Conservation (phyloP, 805 yeast species). For the Kazachstania kunashirensis region DNA sequence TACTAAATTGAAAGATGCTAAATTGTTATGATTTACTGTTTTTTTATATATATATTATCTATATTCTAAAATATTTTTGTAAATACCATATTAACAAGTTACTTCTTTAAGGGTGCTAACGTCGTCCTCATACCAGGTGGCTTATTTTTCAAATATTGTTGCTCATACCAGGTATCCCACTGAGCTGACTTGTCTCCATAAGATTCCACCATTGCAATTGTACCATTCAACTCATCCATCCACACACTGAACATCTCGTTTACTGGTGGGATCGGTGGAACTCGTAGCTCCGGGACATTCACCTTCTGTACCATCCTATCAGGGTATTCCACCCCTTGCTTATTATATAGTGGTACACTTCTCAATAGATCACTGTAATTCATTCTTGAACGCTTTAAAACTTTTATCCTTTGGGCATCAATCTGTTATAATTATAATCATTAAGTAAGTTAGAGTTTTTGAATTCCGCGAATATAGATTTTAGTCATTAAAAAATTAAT, state of each 20-base stretch:
- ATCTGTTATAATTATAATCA: no score
- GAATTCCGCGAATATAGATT: no score
- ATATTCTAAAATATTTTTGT: not conserved
- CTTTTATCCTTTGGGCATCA: no score
- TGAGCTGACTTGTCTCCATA: conserved; percentile 9
- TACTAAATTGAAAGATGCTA: conserved; percentile 62
- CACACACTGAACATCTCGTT: conserved; percentile 23
- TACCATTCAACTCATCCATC: conserved; percentile 15
- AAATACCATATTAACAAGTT: conserved; percentile 1
- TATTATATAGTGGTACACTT: conserved; percentile 18
- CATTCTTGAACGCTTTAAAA: not conserved
- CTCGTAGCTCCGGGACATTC: conserved; percentile 11
- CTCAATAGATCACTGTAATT: conserved; percentile 11
- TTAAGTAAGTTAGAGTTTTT: no score
- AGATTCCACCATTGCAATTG: conserved; percentile 5
- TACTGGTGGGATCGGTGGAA: conserved; percentile 13
- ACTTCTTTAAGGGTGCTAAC: conserved; percentile 13
- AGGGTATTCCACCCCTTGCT: conserved; percentile 18
- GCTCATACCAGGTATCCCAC: conserved; percentile 22
- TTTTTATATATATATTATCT: conserved; percentile 1
- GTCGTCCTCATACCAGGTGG: conserved; percentile 24
- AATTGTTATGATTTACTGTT: conserved; percentile 50
- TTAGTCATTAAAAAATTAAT: no score
- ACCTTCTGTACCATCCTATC: conserved; percentile 4
- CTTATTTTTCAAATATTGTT: conserved; percentile 17